Evolutionary conservation across 495 filamentous ascomycete genomes (phyloP).

Genomic region (Penicillium daleae): DNA sequence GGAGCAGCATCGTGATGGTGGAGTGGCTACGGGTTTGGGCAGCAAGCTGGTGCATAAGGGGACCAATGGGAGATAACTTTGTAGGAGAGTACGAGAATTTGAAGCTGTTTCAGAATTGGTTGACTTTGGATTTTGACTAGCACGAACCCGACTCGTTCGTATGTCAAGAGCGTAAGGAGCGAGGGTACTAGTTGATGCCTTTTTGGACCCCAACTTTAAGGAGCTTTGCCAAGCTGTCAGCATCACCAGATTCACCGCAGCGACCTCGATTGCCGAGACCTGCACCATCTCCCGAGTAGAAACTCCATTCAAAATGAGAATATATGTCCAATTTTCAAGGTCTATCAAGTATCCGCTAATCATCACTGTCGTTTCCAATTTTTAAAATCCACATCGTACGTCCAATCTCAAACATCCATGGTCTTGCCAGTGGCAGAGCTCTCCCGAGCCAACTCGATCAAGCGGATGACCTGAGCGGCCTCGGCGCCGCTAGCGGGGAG

Average conservation of each 20-base stretch:
- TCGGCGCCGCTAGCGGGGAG: slow-evolving; percentile 74
- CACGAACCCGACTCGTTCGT: background rate
- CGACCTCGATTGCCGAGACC: background rate
- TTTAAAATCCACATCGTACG: slow-evolving; percentile 7
- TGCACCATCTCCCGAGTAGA: background rate
- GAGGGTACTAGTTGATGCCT: background rate
- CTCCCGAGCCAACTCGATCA: slow-evolving; percentile 74
- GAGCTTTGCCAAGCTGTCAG: background rate
- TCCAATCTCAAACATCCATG: slow-evolving; percentile 47
- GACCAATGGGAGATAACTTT: background rate
- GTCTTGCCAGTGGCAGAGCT: slow-evolving; percentile 69
- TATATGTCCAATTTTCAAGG: slow-evolving; percentile 10
- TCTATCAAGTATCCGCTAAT: slow-evolving; percentile 16
- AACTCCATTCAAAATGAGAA: background rate
- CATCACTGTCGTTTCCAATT: slow-evolving; percentile 22
- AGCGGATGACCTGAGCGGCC: slow-evolving; percentile 69
- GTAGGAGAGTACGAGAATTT: too few species aligned
- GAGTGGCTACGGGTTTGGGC: slow-evolving; percentile 9
- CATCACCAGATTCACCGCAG: too few species aligned
- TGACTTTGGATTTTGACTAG: background rate
- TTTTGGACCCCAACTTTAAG: background rate
- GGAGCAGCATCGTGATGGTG: background rate
- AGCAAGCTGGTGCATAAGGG: background rate
- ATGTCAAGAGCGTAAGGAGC: background rate
- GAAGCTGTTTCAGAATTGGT: background rate